Evolutionary conservation across 225 moss, liverwort and hornwort species (phyloP).

Genomic region (Physcomitrellopsis africana): DNA sequence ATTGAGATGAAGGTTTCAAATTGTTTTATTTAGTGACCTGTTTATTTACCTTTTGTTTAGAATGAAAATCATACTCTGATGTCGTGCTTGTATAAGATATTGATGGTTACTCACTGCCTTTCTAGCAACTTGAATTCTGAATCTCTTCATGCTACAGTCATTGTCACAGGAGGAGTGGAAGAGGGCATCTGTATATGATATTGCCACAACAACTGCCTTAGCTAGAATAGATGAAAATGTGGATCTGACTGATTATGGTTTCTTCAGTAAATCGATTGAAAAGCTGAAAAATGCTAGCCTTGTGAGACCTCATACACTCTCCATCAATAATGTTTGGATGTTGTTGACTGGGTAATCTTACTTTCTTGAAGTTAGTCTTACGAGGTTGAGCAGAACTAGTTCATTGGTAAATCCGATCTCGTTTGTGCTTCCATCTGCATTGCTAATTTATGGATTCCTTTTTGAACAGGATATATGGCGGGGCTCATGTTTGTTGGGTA

Average conservation of each 20-base stretch:
- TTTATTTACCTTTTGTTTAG: constrained; percentile 1
- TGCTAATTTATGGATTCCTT: constrained; percentile 24
- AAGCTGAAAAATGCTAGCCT: constrained; percentile 63
- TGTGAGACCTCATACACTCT: constrained; percentile 44
- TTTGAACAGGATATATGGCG: constrained; percentile 63
- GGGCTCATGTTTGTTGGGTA: constrained; percentile 69
- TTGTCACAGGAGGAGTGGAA: constrained; percentile 65
- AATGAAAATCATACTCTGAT: constrained; percentile 3
- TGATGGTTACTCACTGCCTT: constrained; percentile 4
- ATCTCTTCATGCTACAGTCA: constrained; percentile 46
- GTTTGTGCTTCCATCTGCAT: constrained; percentile 22
- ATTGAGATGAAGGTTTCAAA: constrained; percentile 9
- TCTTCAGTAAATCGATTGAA: constrained; percentile 60
- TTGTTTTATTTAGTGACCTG: not conserved
- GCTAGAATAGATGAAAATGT: constrained; percentile 55
- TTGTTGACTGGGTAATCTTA: not conserved
- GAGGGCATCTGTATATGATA: constrained; percentile 62
- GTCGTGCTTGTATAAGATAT: not conserved
- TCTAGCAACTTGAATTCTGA: constrained; percentile 26
- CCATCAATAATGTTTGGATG: constrained; percentile 13
- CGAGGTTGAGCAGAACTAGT: constrained; percentile 14
- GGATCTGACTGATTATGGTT: constrained; percentile 42
- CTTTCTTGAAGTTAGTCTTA: constrained; percentile 9
- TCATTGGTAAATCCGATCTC: not conserved
- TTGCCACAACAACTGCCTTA: constrained; percentile 51